These are phyloP conservation scores for Malus sieversii DNA, from an alignment of 306 rosid species.

Conservation along the genomic window DNA sequence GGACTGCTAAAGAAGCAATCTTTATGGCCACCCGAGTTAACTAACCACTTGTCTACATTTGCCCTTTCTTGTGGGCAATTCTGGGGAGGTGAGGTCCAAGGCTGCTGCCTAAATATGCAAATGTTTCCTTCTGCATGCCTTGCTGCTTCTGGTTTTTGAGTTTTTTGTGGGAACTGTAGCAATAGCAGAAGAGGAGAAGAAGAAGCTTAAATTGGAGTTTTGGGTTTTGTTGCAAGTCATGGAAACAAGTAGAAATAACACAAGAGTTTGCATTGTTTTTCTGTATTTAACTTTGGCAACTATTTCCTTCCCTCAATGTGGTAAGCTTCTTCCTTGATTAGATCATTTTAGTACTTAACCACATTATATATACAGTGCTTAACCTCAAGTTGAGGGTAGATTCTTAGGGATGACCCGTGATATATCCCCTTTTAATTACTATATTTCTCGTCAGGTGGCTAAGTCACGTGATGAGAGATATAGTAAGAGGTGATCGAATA, in stretches of 20 bases:
- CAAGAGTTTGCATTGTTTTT: slow-evolving; percentile 26
- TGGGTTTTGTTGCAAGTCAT: slow-evolving; percentile 24
- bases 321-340: slow-evolving; percentile 27
- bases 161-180: slow-evolving; percentile 18
- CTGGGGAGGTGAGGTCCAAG: slow-evolving; percentile 14
- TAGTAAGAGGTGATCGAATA: background rate
- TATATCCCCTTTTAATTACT: too few species aligned
- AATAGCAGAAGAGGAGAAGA: background rate
- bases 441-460: background rate
- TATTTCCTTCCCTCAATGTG: slow-evolving; percentile 51
- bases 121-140: slow-evolving; percentile 7
- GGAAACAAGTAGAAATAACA: slow-evolving; percentile 30
- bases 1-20: slow-evolving; percentile 61
- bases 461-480: background rate
- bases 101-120: slow-evolving; percentile 17
- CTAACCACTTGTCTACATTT: slow-evolving; percentile 24
- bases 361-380: too few species aligned
- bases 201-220: slow-evolving; percentile 1
- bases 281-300: slow-evolving; percentile 34
- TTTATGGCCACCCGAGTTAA: slow-evolving; percentile 41
- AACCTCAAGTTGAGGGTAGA: too few species aligned
- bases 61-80: slow-evolving; percentile 17
- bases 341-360: too few species aligned
- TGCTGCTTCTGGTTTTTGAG: slow-evolving; percentile 23
- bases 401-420: too few species aligned